These are phyloP conservation scores for Aspergillus cavernicola DNA, from an alignment of 495 filamentous ascomycete species.

Conservation along the genomic window DNA sequence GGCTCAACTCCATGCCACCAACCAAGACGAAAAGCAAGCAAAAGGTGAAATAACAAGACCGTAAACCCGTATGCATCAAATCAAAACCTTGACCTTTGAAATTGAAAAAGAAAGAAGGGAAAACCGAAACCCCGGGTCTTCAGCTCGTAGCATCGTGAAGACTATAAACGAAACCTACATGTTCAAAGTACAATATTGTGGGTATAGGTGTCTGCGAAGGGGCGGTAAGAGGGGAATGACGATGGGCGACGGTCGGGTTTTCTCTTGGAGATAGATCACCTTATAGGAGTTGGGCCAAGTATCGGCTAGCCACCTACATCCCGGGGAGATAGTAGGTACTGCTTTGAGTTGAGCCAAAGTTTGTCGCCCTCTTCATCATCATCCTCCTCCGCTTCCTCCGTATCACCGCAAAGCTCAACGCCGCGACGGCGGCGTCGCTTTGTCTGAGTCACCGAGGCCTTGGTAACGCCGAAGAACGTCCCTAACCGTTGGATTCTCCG, in stretches of 20 bases:
- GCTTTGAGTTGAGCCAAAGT: not conserved
- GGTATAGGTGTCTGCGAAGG: not conserved
- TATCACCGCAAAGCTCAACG: constrained; percentile 33
- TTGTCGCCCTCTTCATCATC: constrained; percentile 52
- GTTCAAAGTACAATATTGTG: not conserved
- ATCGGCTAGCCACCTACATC: not conserved
- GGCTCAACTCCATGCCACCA: constrained; percentile 19
- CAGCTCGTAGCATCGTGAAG: constrained; percentile 13
- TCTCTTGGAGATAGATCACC: not conserved
- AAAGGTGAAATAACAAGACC: constrained; percentile 3
- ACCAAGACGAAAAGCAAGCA: constrained; percentile 8
- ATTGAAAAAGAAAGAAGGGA: no score
- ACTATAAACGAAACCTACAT: constrained; percentile 5
- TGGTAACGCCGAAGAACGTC: constrained; percentile 44
- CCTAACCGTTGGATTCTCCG: constrained; percentile 35
- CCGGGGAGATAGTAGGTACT: not conserved
- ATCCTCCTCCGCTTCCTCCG: constrained; percentile 42
- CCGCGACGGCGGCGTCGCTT: constrained; percentile 22
- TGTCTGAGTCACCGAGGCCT: constrained; percentile 35
- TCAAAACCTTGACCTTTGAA: constrained; percentile 3
- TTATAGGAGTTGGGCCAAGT: not conserved
- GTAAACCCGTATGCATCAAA: not conserved
- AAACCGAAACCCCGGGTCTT: constrained; percentile 6
- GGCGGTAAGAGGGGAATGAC: not conserved
- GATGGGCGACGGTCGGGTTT: not conserved